Evolutionary conservation across 2,329 filamentous ascomycete genomes (phyloP), one percentile per base, ranked within the genome.

Genomic region (Calonectria fujianensis): DNA sequence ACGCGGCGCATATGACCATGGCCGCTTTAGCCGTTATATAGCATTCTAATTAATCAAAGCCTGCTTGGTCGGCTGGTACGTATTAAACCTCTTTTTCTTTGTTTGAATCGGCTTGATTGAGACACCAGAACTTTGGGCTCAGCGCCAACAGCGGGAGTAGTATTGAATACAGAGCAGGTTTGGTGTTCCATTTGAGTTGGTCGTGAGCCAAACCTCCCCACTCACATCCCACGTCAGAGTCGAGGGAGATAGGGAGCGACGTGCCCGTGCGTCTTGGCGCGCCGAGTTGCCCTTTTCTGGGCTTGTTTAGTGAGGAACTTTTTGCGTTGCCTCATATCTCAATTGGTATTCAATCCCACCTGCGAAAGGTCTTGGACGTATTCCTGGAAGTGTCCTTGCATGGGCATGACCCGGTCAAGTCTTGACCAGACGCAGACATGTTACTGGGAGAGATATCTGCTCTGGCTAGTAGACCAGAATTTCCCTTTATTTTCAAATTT

Each of bases 141-240:
- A 24, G 57, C 57, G 57, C 57, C 32, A 61, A 61, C 29, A 61
- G 57, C 32, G 57, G 57, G n/a, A 39, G 57, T 27, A 39, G n/a
- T 61, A 39, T 61, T 61, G 57, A 61, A 37, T 10, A 61, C 41
- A 27, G 57, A 61, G 37, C 57, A 39, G 35, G n/a, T 37, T 37
- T 61, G 57, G 16, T 39, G 32, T 61, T 61, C 35, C 57, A 39
- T 37, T 61, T 16, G 41, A n/a, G 18, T 45, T 45, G 41, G 18
- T 45, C n/a, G 57, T 35, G 57, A 61, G 35, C 72, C 59, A 59
- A 54, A 7, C 54, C 71, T 61, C 68, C 77, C 78, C 78, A 80
- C 78, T 68, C 41, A 66, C 71, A 79, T 79, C 78, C 70, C 39
- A 66, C 70, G 77, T 79, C 75, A 75, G 74, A 71, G 77, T 81